Base-by-base conservation (phyloP, 192 early-diverging fungal genomes). In the Funneliformis geosporum region DNA sequence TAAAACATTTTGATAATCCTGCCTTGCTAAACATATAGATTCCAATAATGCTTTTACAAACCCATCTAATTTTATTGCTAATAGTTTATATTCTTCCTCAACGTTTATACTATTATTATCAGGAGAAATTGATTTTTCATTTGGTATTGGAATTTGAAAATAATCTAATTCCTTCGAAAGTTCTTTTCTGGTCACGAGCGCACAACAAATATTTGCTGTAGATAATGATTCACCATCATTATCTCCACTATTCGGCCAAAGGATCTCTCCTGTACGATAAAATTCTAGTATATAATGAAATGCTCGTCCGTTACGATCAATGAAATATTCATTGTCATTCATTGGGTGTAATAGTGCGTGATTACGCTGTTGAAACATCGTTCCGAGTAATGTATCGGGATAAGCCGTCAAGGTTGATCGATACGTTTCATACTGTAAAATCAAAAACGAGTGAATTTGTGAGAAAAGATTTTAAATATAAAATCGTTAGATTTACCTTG, bases 311-410 rank as follows among this genome's bases (percentile, higher is more conserved):
- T 77, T 67, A 8, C 75, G 68, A 77, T 77, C 75, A 67, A 77
- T 38, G 18, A 77, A 77, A 68, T 77, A 77, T 77, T 77, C 75
- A 55, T 77, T 68, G n/a, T 40, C 25, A 43, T 77, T 43, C 1
- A 39, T 68, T 33, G 75, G 62, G 27, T 73, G 28, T 23, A 67
- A 27, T 16, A 77, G 18, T n/a, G n/a, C 60, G 7, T 66, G 39
- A 55, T 61, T 67, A 16, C 61, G 23, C 25, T 77, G 16, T 39
- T 61, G 65, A 68, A 77, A 67, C 75, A 77, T 77, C 9, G 61
- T 23, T 10, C 75, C 75, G 21, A 77, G 75, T 27, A 77, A 33
- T 9, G 75, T 77, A 46, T 77, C 75, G 11, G 75, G 75, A 73
- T 66, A 77, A 5, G 75, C 25, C 8, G 42, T 42, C 12, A 77